A percentile compares a stretch with the other conserved stretches of the same genome.
phyloP scores from a whole-genome alignment of 2,329 filamentous ascomycete species.

The Tolypocladium tundrense region DNA sequence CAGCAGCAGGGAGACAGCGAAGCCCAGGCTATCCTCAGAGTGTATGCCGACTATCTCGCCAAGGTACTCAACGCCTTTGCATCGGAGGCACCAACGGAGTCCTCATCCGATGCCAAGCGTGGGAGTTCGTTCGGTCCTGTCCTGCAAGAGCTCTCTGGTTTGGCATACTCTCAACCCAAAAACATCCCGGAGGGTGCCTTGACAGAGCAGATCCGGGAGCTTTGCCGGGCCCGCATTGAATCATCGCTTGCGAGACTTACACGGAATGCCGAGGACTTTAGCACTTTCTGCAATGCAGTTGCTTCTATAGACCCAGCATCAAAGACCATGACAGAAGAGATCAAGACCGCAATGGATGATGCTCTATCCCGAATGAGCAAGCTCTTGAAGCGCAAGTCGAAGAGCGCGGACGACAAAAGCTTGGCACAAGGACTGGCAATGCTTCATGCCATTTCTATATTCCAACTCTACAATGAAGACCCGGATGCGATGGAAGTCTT shows the following conservation, averaged over 20 bases:
- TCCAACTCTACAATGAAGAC: constrained; percentile 87
- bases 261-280: constrained; percentile 40
- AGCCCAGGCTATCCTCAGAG: constrained; percentile 27
- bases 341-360: constrained; percentile 40
- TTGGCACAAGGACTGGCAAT: constrained; percentile 60
- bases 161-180: constrained; percentile 42
- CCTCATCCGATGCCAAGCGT: constrained; percentile 16
- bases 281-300: constrained; percentile 42
- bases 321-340: constrained; percentile 44
- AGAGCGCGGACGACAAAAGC: constrained; percentile 24
- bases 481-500: constrained; percentile 75
- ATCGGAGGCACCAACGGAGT: constrained; percentile 8
- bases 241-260: constrained; percentile 49
- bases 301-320: constrained; percentile 41
- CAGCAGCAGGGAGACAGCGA: constrained; percentile 15
- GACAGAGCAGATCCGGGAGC: constrained; percentile 41
- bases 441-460: constrained; percentile 71
- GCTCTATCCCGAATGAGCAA: constrained; percentile 43
- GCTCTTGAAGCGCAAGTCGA: constrained; percentile 32
- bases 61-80: constrained; percentile 34
- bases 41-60: constrained; percentile 44
- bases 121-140: constrained; percentile 23
- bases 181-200: constrained; percentile 31
- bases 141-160: constrained; percentile 41
- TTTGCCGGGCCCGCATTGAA: constrained; percentile 45